Conservation (phyloP, 129 eudicot species). For the Escallonia rubra region DNA sequence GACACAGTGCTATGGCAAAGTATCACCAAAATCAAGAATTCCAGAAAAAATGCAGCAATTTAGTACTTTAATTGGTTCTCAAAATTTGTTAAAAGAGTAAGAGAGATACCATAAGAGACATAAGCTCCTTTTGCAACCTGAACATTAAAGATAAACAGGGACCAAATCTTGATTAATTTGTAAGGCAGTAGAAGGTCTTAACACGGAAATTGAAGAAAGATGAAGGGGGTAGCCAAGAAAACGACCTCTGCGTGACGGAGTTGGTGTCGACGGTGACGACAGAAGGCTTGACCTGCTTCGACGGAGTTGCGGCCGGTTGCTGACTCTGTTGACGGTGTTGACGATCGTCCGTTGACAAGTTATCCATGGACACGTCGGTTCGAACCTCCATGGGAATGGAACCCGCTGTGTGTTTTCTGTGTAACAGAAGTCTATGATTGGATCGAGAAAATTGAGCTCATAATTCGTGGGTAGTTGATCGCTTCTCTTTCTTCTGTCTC, state of each 20-base stretch:
- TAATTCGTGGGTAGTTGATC: too few species aligned
- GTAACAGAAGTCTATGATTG: too few species aligned
- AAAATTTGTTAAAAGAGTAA: too few species aligned
- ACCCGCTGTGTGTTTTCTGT: too few species aligned
- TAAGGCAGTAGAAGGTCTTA: background rate
- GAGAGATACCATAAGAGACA: slow-evolving; percentile 67
- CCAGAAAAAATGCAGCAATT: too few species aligned
- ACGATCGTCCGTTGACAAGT: slow-evolving; percentile 31
- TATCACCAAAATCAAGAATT: too few species aligned
- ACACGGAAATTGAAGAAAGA: background rate
- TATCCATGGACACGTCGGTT: slow-evolving; percentile 30
- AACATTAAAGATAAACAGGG: slow-evolving; percentile 6
- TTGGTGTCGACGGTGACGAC: slow-evolving; percentile 36
- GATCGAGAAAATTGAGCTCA: too few species aligned
- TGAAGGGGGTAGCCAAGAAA: background rate
- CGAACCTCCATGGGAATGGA: slow-evolving; percentile 41
- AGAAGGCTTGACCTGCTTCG: slow-evolving; percentile 40
- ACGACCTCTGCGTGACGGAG: slow-evolving; percentile 72
- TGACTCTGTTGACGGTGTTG: slow-evolving; percentile 18
- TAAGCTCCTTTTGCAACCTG: slow-evolving; percentile 86
- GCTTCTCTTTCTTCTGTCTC: too few species aligned
- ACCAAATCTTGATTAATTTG: slow-evolving; percentile 5
- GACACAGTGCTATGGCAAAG: too few species aligned
- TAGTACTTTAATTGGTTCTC: too few species aligned
- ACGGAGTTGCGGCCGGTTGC: slow-evolving; percentile 30